Conservation (phyloP, 2,329 filamentous ascomycete genomes). For the Cyclaneusma minus region DNA sequence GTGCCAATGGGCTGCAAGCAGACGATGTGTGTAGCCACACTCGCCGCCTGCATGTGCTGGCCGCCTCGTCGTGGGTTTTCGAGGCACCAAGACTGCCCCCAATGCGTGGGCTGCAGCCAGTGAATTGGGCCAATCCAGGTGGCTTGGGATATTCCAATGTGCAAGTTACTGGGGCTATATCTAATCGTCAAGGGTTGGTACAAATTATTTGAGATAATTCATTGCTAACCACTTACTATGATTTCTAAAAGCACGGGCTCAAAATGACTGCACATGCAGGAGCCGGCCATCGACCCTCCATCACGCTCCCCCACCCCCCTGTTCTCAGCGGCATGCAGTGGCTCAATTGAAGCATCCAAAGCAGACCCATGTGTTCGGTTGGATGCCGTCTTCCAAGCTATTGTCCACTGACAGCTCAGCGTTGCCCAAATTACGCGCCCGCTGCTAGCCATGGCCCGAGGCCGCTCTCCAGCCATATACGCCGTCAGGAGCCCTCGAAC, state of each 20-base stretch:
- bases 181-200: too few relatives aligned
- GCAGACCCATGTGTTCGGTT: conserved; percentile 1
- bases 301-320: conserved; percentile 2
- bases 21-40: too few relatives aligned
- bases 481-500: conserved; percentile 19
- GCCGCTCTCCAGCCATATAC: conserved; percentile 22
- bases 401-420: conserved; percentile 27
- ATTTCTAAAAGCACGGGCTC: not conserved
- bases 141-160: too few relatives aligned
- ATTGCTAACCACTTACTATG: not conserved
- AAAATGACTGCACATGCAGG: not conserved
- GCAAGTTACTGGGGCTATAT: too few relatives aligned
- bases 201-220: too few relatives aligned
- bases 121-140: too few relatives aligned
- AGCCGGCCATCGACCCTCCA: conserved; percentile 1
- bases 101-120: too few relatives aligned
- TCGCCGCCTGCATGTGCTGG: too few relatives aligned
- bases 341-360: conserved; percentile 3
- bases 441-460: conserved; percentile 16
- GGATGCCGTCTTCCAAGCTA: conserved; percentile 1
- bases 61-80: too few relatives aligned
- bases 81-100: too few relatives aligned
- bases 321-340: conserved; percentile 2
- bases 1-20: too few relatives aligned
- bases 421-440: conserved; percentile 26